These are phyloP conservation scores for Diaporthe nobilis DNA, from an alignment of 2,329 filamentous ascomycete genomes.

Conservation along the genomic window DNA sequence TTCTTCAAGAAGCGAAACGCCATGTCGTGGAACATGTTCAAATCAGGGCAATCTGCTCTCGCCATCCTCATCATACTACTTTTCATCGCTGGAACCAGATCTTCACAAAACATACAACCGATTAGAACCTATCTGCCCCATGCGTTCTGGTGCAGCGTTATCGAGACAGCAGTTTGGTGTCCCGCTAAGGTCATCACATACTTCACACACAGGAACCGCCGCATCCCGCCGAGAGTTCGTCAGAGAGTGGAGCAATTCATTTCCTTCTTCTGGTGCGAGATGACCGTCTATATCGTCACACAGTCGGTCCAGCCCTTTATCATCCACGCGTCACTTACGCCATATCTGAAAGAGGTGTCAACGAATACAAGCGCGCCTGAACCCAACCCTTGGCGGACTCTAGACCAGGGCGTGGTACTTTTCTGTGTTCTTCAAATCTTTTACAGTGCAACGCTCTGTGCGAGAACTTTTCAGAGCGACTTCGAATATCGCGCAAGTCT, in stretches of 20 bases:
- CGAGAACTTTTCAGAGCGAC: background rate
- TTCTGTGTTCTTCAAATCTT: background rate
- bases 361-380: background rate
- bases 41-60: background rate
- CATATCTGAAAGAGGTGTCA: background rate
- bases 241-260: background rate
- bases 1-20: background rate
- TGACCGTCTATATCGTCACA: background rate
- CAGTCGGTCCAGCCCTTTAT: background rate
- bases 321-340: background rate
- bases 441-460: background rate
- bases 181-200: background rate
- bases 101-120: background rate
- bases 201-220: background rate
- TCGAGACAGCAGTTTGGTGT: background rate
- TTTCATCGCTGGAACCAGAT: background rate
- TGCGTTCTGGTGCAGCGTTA: background rate
- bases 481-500: background rate
- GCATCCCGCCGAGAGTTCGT: background rate
- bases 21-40: background rate
- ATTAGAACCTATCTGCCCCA: background rate
- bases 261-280: background rate
- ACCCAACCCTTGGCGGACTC: background rate
- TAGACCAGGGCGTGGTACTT: background rate
- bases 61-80: background rate